Percentiles rank a stretch among this genome's conserved stretches.
These are phyloP conservation scores for Achaetomiella virescens DNA, from an alignment of 495 filamentous ascomycete genomes.

Conservation along the genomic window DNA sequence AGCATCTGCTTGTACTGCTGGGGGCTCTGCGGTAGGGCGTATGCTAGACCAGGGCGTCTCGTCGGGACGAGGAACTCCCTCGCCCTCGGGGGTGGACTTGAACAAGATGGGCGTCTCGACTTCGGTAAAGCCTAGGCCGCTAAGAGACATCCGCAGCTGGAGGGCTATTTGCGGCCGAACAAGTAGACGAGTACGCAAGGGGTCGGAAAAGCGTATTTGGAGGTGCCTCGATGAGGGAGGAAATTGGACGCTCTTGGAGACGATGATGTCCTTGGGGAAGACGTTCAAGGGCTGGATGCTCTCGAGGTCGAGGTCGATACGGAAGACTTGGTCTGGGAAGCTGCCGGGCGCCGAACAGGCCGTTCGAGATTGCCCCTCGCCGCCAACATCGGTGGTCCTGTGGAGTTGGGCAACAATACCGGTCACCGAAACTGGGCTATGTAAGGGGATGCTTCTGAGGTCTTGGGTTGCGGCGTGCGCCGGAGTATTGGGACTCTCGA, in stretches of 20 bases:
- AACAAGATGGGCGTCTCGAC: slow-evolving; percentile 92
- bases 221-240: slow-evolving; percentile 71
- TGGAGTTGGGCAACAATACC: slow-evolving; percentile 27
- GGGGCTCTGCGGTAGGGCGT: slow-evolving; percentile 91
- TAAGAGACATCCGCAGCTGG: slow-evolving; percentile 51
- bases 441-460: slow-evolving; percentile 30
- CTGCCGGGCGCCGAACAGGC: background rate
- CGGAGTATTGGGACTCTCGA: slow-evolving; percentile 15
- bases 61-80: slow-evolving; percentile 95
- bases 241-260: slow-evolving; percentile 64
- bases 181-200: slow-evolving; percentile 55
- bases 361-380: background rate
- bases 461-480: slow-evolving; percentile 21
- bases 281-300: slow-evolving; percentile 64
- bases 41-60: slow-evolving; percentile 61
- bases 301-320: slow-evolving; percentile 39
- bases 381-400: background rate
- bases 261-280: slow-evolving; percentile 69
- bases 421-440: slow-evolving; percentile 36
- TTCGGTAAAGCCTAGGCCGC: slow-evolving; percentile 56
- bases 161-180: slow-evolving; percentile 47
- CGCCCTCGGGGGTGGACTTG: slow-evolving; percentile 95
- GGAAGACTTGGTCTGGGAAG: slow-evolving; percentile 14
- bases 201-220: slow-evolving; percentile 66
- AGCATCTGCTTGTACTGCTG: slow-evolving; percentile 99